A percentile compares a stretch with the other conserved stretches of the same genome.
Conservation (phyloP, 2,329 filamentous ascomycete genomes). For the Ophiostoma montium region DNA sequence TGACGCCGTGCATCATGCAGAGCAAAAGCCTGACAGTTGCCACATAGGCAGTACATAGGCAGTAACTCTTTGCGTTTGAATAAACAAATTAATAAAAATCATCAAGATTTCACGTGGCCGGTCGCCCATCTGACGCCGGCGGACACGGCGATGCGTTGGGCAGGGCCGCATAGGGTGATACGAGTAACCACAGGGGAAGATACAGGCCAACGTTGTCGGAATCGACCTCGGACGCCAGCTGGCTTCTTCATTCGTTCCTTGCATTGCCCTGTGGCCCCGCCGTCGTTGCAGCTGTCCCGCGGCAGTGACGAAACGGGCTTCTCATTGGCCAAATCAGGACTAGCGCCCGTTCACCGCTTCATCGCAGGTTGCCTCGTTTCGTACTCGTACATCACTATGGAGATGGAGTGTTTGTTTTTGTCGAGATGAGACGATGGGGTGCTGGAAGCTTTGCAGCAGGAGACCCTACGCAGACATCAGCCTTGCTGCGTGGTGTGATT, state of each 20-base stretch:
- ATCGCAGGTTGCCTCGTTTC: too few species aligned
- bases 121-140: not conserved
- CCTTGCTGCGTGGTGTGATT: too few species aligned
- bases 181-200: not conserved
- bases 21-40: not conserved
- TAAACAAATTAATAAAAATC: not conserved
- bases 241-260: not conserved
- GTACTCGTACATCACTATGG: not conserved
- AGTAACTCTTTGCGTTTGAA: not conserved
- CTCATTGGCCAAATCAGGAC: not conserved
- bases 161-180: not conserved
- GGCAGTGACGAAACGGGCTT: not conserved
- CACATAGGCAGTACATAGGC: not conserved
- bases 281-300: not conserved
- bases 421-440: too few species aligned
- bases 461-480: too few species aligned
- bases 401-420: not conserved
- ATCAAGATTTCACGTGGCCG: not conserved
- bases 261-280: not conserved
- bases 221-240: too few species aligned
- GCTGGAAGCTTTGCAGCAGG: too few species aligned
- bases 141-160: not conserved
- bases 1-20: not conserved
- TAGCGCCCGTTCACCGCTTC: slow-evolving; percentile 2
- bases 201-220: too few species aligned